Base-by-base conservation (phyloP, 2,329 filamentous ascomycete genomes). In the Verticillium longisporum region DNA sequence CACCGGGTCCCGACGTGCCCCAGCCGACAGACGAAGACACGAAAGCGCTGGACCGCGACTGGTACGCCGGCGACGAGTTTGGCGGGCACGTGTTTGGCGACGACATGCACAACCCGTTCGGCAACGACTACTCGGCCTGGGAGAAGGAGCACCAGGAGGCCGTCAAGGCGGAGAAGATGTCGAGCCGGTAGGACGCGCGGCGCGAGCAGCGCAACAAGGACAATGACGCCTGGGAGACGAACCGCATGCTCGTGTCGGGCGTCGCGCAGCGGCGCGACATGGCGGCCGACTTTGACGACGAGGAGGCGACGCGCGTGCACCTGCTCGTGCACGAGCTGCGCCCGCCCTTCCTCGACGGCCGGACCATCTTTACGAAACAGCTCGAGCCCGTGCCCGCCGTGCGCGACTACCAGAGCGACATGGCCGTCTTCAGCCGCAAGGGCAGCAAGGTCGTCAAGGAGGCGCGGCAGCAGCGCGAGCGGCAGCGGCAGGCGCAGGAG, bases 221-320 rank as follows among this genome's bases (percentile, higher is more conserved):
- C 71, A 92, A 95, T 54, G 95, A 99, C 75, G 94, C 93, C 0
- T 99, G 95, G 95, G 96, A 99, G 75, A 95, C 94, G 15, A 99
- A 99, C 73, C 90, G 95, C 62, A 98, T 99, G 95, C 82, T 99
- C 63, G 95, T 93, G 1, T 97, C 93, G 21, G 94, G 94, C 61
- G 93, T 99, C 18, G 95, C 95, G 18, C 96, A 99, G 74, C 82
- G 94, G 70, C 82, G 92, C 66, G 91, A 95, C 68, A 86, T 92
- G 71, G 88, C 88, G 31, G 83, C 85, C 56, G 92, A 95, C 70
- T 96, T 97, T 69, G 88, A 96, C 65, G 95, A 99, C 65, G 90
- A 97, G 57, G 95, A 99, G 71, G 87, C 86, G 31, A 96, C 89
- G 7, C 84, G 96, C 63, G 86, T 98, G 14, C 95, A 99, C 77